Percentiles rank a stretch among this genome's conserved stretches.
These are phyloP conservation scores for Sugiyamaella americana DNA, from an alignment of 805 yeast genomes.

Conservation along the genomic window DNA sequence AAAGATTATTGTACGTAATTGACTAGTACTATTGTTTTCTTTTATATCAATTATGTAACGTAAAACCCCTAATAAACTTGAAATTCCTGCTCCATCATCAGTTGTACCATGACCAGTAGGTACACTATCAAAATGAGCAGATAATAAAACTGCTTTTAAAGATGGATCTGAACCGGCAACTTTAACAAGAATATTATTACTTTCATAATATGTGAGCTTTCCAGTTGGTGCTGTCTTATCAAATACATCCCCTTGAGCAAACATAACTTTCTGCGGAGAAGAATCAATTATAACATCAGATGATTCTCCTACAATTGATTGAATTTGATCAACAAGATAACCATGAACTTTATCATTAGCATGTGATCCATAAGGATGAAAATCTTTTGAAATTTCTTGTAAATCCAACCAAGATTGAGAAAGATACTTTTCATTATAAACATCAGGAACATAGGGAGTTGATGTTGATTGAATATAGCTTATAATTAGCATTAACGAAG, in stretches of 20 bases:
- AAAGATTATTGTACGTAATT: constrained; percentile 63
- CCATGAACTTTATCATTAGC: constrained; percentile 74
- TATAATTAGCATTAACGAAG: constrained; percentile 4
- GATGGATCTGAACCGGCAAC: constrained; percentile 55
- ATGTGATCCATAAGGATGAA: constrained; percentile 75
- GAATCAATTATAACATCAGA: constrained; percentile 36
- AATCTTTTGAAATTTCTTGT: constrained; percentile 56
- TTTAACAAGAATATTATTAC: constrained; percentile 73
- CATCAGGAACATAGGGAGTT: constrained; percentile 5
- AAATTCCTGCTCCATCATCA: constrained; percentile 88
- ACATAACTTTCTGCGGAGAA: constrained; percentile 39
- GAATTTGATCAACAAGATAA: constrained; percentile 46
- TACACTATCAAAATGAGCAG: constrained; percentile 87
- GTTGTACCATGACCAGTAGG: constrained; percentile 85
- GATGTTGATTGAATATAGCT: constrained; percentile 7
- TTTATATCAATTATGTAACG: constrained; percentile 38
- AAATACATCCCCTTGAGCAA: constrained; percentile 48
- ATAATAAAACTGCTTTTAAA: constrained; percentile 62
- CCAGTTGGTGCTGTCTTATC: constrained; percentile 28
- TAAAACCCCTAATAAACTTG: constrained; percentile 67
- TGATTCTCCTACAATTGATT: constrained; percentile 28
- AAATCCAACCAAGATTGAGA: constrained; percentile 59
- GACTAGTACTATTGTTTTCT: constrained; percentile 5
- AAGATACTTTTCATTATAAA: constrained; percentile 10
- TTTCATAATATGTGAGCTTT: constrained; percentile 68